These are phyloP conservation scores for Phytophthora pinifolia DNA, from an alignment of 352 stramenopile genomes.

Conservation along the genomic window DNA sequence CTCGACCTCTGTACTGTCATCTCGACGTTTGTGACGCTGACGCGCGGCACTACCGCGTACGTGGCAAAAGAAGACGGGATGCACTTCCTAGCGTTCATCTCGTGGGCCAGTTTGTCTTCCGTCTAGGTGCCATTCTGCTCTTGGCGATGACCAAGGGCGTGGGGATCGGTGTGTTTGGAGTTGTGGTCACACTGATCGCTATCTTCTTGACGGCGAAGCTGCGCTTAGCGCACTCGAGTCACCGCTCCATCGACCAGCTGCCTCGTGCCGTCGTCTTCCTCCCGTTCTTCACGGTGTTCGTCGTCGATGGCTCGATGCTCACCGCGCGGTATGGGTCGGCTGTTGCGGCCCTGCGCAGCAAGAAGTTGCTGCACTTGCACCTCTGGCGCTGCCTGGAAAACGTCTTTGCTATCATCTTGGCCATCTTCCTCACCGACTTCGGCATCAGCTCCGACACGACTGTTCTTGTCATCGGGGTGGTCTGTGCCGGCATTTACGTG, in stretches of 20 bases:
- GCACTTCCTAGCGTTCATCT: conserved; percentile 38
- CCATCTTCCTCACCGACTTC: conserved; percentile 55
- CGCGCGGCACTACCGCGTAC: conserved; percentile 44
- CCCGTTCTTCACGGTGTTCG: conserved; percentile 67
- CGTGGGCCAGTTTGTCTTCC: conserved; percentile 60
- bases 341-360: conserved; percentile 33
- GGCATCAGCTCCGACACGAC: conserved; percentile 38
- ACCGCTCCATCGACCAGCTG: conserved; percentile 35
- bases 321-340: conserved; percentile 33
- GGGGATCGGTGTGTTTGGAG: conserved; percentile 38
- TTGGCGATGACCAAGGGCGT: conserved; percentile 61
- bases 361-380: conserved; percentile 44
- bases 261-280: conserved; percentile 58
- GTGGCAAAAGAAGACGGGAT: conserved; percentile 50
- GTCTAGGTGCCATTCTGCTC: conserved; percentile 59
- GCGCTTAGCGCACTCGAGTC: conserved; percentile 42
- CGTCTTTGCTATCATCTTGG: conserved; percentile 38
- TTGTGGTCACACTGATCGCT: conserved; percentile 35
- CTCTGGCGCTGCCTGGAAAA: conserved; percentile 65
- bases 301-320: conserved; percentile 52
- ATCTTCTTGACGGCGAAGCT: conserved; percentile 38
- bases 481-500: conserved; percentile 43
- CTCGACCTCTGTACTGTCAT: conserved; percentile 62
- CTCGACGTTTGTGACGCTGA: conserved; percentile 51
- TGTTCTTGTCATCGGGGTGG: conserved; percentile 36